These are phyloP conservation scores for Neospora caninum DNA, from an alignment of 169 alveolate genomes.

Conservation along the genomic window DNA sequence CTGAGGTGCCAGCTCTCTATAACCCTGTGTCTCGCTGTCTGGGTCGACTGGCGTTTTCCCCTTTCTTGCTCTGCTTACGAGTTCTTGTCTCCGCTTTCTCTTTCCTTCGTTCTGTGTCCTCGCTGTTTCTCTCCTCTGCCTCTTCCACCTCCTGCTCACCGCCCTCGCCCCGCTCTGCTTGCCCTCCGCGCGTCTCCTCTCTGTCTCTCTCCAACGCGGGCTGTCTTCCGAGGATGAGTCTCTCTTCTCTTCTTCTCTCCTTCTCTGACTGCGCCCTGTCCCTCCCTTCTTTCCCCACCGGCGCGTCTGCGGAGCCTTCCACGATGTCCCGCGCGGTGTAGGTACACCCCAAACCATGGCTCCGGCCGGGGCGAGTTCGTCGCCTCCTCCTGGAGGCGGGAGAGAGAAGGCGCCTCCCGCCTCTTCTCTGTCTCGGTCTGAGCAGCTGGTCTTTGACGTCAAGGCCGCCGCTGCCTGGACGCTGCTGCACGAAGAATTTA, in stretches of 20 bases:
- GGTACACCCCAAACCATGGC: background rate
- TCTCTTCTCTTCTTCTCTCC: background rate
- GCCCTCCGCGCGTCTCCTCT: no score
- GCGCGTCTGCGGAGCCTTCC: background rate
- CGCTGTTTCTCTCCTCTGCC: no score
- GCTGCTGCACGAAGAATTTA: constrained; percentile 13
- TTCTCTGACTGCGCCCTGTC: background rate
- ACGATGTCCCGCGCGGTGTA: background rate
- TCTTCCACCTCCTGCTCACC: no score
- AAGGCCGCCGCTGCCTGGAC: constrained; percentile 2
- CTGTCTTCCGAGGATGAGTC: background rate
- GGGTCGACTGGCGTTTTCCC: no score
- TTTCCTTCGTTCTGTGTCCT: no score
- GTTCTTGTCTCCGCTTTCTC: no score
- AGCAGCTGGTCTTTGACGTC: constrained; percentile 2
- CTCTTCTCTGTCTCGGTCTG: background rate
- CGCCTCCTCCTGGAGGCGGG: constrained; percentile 1
- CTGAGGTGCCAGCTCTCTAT: no score
- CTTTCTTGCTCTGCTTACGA: no score
- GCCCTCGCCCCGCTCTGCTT: no score
- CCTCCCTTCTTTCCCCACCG: background rate
- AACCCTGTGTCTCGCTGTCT: no score
- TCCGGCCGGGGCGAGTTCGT: background rate
- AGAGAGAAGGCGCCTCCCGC: background rate
- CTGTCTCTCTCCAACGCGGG: no score